Conservation (phyloP, 176 grass and related monocot genomes). For the Typha latifolia region DNA sequence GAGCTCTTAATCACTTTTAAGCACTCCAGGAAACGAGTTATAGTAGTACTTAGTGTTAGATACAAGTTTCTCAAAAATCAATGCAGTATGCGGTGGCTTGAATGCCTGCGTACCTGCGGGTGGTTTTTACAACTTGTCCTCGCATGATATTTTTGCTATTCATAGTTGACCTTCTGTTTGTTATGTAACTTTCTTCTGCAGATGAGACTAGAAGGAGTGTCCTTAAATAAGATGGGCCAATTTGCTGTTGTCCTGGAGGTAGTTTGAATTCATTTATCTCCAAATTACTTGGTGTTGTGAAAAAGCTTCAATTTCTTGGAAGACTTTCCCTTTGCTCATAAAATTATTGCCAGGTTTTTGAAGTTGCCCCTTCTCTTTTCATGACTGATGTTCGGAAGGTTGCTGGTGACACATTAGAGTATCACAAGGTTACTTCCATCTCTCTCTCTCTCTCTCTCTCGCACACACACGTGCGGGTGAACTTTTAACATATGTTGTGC, state of each 20-base stretch:
- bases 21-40: too few species aligned
- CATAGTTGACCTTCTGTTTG: background rate
- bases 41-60: too few species aligned
- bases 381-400: conserved; percentile 98
- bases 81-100: too few species aligned
- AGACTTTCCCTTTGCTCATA: conserved; percentile 10
- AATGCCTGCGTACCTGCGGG: too few species aligned
- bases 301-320: background rate
- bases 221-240: conserved; percentile 44
- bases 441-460: background rate
- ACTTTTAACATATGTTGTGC: too few species aligned
- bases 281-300: background rate
- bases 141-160: conserved; percentile 1
- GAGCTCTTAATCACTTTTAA: too few species aligned
- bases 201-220: conserved; percentile 77
- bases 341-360: conserved; percentile 55
- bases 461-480: too few species aligned
- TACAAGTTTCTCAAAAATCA: too few species aligned
- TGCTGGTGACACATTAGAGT: conserved; percentile 85
- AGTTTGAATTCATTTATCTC: conserved; percentile 2
- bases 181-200: conserved; percentile 22
- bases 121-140: background rate
- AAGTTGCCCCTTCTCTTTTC: conserved; percentile 89
- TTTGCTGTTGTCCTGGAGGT: conserved; percentile 95
- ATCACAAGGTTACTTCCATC: conserved; percentile 63